Base-by-base conservation (phyloP, 2,329 filamentous ascomycete genomes). In the Neonectria hederae region DNA sequence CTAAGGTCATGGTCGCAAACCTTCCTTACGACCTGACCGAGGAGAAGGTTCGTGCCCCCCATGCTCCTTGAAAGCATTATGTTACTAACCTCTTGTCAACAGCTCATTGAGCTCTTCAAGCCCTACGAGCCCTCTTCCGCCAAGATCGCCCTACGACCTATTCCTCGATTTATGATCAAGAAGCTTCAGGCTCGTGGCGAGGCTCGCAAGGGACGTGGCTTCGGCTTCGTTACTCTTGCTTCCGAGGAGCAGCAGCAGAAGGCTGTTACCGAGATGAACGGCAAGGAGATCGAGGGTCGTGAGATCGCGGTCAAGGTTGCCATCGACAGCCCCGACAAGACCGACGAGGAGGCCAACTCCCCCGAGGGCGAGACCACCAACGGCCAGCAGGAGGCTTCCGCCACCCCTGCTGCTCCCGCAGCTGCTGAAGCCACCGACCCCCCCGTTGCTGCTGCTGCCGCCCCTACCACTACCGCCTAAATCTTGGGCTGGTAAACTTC, bases 1-100 rank as follows among this genome's bases (percentile, higher is more conserved):
- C 92, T 83, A 99, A 99, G 92, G 93, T 99, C 83, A 99, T 99
- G 96, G 96, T 99, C 77, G 96, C 96, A 78, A 99, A 99, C 87
- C 89, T 99, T 69, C 96, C 96, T 57, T 99, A 99, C 79, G 95
- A 99, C 84, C 88, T 98, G 81, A 95, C 91, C 76, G 96, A 99
- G 86, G 94, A 98, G 77, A 97, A 95, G 90, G 95, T 97, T 83
- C 61, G 67, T 72, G 86, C 13, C 30, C 10, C 28, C 28, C 28
- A 13, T 17, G n/a, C n/a, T 30, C 22, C 5, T 55, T n/a, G 22
- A 11, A 21, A 42, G 35, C 3, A 35, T 10, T 14, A 7, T n/a
- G 22, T 6, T 57, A 35, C 74, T 78, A 59, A 76, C 73, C 43
- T 42, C 13, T 14, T 14, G 21, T 9, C 38, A 69, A 75, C 69